Conservation (phyloP, 768 basidiomycete genomes). For the Leccinum pellstonianum region DNA sequence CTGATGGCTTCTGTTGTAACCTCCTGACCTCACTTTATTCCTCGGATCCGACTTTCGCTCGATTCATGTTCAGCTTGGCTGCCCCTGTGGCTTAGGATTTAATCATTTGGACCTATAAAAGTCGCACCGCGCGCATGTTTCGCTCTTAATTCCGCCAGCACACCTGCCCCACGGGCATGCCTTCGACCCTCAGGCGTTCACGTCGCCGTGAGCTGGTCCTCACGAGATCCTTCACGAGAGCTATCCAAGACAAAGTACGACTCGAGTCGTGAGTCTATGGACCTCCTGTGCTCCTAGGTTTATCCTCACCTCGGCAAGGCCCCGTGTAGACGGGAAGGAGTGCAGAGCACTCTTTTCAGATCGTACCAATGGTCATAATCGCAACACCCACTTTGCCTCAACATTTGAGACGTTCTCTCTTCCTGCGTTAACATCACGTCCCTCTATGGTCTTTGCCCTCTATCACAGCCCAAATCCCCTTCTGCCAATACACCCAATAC, state of each 20-base stretch:
- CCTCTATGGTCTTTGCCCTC: conserved; percentile 29
- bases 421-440: conserved; percentile 22
- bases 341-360: conserved; percentile 19
- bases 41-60: conserved; percentile 17
- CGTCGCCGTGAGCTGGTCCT: conserved; percentile 47
- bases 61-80: conserved; percentile 11
- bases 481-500: conserved; percentile 48
- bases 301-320: conserved; percentile 15
- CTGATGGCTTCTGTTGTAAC: conserved; percentile 10
- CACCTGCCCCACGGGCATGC: conserved; percentile 33
- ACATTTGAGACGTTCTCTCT: conserved; percentile 16
- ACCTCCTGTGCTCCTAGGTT: neutral
- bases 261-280: conserved; percentile 31
- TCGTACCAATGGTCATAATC: conserved; percentile 23
- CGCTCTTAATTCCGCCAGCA: conserved; percentile 13
- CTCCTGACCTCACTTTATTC: conserved; percentile 14
- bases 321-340: conserved; percentile 21
- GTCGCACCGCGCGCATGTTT: conserved; percentile 17
- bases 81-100: conserved; percentile 31
- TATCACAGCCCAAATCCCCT: conserved; percentile 23
- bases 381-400: conserved; percentile 11
- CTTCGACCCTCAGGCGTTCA: conserved; percentile 44
- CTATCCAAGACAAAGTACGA: conserved; percentile 43
- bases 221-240: conserved; percentile 50
- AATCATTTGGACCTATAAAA: conserved; percentile 27